Base-by-base conservation (phyloP, 352 stramenopile genomes). In the Globisporangium takayamanum region DNA sequence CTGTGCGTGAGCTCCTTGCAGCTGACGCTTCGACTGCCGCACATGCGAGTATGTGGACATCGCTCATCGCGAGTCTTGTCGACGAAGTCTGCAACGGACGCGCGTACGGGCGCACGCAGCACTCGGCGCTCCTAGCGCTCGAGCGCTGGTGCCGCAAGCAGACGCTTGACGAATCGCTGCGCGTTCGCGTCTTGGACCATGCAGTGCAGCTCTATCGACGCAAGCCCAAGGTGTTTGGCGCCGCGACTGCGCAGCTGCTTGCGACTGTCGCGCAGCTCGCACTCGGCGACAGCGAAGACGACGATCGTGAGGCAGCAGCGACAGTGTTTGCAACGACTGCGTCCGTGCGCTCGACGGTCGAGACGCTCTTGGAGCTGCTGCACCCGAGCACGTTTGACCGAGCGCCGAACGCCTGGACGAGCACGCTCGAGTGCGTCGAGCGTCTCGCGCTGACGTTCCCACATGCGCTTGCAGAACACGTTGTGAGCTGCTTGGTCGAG, bases 211-310 rank as follows among this genome's bases (percentile, higher is more conserved):
- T 49, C 16, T 3, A 16, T 39, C 55, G 65, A 25, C 65, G 68
- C 64, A 67, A 1, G 64, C 69, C 48, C 50, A 55, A 5, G 33
- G 68, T n/a, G 67, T 74, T 20, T 63, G 52, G 22, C 73, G 76
- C 58, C 76, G 76, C 55, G 48, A 53, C 44, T 49, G 16, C 44
- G 20, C n/a, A 18, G 44, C 44, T 49, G 8, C 44, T 49, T 12
- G 20, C 44, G 44, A 49, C 44, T 1, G 8, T 30, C 44, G 44
- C 28, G 18, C 44, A 49, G 4, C 8, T 14, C n/a, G 44, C 11
- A 49, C 44, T 28, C 4, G 20, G 20, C 53, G 44, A 55, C 20
- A 15, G 20, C 10, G 18, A 22, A 49, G 5, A 3, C 16, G 16
- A 28, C 6, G 20, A 39, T 1, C 5, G 3, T 15, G 44, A 30